Percentiles rank a stretch among this genome's conserved stretches.
Evolutionary conservation across 1,284 basidiomycete species (phyloP).

Genomic region (Rhodotorula sp.): DNA sequence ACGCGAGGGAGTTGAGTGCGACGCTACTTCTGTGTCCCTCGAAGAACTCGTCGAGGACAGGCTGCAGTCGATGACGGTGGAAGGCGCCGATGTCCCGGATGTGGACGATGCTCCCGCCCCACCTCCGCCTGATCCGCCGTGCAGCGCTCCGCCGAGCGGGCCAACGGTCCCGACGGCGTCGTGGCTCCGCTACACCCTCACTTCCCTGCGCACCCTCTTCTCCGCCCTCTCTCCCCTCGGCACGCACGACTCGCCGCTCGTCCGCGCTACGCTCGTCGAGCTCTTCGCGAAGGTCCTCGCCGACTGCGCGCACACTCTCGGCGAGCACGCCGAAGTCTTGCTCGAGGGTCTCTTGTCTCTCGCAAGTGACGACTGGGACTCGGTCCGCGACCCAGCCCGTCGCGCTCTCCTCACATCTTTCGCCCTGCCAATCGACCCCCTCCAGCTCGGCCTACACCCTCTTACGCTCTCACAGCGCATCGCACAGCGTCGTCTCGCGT

Average conservation of each 20-base stretch:
- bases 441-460: conserved; percentile 24
- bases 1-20: background rate
- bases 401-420: conserved; percentile 50
- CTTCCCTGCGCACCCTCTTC: conserved; percentile 46
- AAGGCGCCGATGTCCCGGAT: background rate
- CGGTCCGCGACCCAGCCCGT: conserved; percentile 60
- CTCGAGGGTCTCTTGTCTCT: conserved; percentile 69
- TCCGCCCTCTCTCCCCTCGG: conserved; percentile 47
- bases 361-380: conserved; percentile 59
- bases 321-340: conserved; percentile 50
- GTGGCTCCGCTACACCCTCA: conserved; percentile 53
- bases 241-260: conserved; percentile 64
- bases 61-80: conserved; percentile 1
- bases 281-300: conserved; percentile 62
- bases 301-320: conserved; percentile 62
- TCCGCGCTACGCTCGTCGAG: conserved; percentile 60
- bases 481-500: conserved; percentile 63
- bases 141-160: background rate
- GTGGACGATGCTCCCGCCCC: background rate
- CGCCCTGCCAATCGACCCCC: conserved; percentile 45
- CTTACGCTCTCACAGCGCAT: conserved; percentile 44
- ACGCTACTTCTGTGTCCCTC: background rate
- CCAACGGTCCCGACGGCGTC: conserved; percentile 44
- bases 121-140: background rate
- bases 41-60: conserved; percentile 33